Conservation (phyloP, 768 basidiomycete genomes). For the Boletus rubroflammeus region DNA sequence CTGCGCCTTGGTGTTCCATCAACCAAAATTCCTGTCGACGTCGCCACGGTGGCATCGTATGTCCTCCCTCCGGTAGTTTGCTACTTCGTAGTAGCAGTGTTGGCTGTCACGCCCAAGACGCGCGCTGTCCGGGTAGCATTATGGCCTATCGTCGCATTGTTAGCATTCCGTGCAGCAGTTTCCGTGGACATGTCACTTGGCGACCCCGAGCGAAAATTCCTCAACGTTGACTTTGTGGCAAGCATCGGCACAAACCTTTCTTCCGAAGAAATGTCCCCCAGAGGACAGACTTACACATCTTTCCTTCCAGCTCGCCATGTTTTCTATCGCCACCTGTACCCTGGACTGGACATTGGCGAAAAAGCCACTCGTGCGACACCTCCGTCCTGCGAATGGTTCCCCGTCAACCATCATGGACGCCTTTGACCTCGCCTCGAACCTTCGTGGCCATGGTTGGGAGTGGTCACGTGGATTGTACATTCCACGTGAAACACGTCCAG, state of each 20-base stretch:
- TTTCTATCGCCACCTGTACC: constrained; percentile 5
- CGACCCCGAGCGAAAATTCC: neutral
- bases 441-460: constrained; percentile 61
- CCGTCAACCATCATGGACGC: constrained; percentile 33
- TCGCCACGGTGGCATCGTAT: constrained; percentile 29
- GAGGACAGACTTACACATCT: neutral
- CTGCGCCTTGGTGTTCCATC: constrained; percentile 5
- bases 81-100: constrained; percentile 46
- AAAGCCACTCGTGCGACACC: constrained; percentile 11
- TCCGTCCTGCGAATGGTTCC: constrained; percentile 2
- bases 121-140: constrained; percentile 42
- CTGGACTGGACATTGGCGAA: constrained; percentile 17
- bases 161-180: constrained; percentile 37
- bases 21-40: constrained; percentile 27
- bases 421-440: constrained; percentile 46
- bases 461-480: constrained; percentile 41
- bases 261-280: neutral
- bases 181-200: constrained; percentile 13
- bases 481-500: constrained; percentile 39
- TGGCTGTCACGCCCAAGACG: constrained; percentile 47
- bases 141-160: constrained; percentile 43
- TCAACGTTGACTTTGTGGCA: constrained; percentile 14
- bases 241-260: neutral
- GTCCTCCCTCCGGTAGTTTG: constrained; percentile 42
- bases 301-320: constrained; percentile 14